A percentile compares a stretch with the other conserved stretches of the same genome.
Evolutionary conservation across 1,284 basidiomycete genomes (phyloP).

Genomic region (Sporisorium exsertum): DNA sequence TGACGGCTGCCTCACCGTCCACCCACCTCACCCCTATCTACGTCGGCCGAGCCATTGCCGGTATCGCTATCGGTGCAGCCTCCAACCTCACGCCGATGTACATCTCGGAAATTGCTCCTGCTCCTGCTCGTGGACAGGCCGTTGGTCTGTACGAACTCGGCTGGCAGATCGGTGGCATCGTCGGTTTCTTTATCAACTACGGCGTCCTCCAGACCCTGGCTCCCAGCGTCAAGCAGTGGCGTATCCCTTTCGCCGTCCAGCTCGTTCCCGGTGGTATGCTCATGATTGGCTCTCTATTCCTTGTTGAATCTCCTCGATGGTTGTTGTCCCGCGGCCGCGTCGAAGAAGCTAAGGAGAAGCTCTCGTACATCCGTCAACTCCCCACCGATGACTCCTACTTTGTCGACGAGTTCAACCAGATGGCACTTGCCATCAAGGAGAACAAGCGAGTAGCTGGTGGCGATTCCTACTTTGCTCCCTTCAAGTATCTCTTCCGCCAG

Average conservation of each 20-base stretch:
- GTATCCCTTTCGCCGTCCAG: slow-evolving; percentile 74
- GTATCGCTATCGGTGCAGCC: slow-evolving; percentile 70
- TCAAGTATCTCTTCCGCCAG: slow-evolving; percentile 47
- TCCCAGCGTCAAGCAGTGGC: slow-evolving; percentile 70
- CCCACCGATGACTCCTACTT: slow-evolving; percentile 60
- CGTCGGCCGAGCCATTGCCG: slow-evolving; percentile 69
- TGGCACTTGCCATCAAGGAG: slow-evolving; percentile 16
- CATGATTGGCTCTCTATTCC: slow-evolving; percentile 70
- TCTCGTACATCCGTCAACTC: slow-evolving; percentile 59
- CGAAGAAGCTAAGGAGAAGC: slow-evolving; percentile 59
- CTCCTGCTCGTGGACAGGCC: slow-evolving; percentile 73
- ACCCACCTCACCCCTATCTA: slow-evolving; percentile 61
- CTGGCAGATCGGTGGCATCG: slow-evolving; percentile 70
- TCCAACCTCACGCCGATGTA: slow-evolving; percentile 68
- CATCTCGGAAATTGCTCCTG: slow-evolving; percentile 68
- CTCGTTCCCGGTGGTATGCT: slow-evolving; percentile 72
- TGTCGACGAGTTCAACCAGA: slow-evolving; percentile 42
- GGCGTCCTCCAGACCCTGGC: slow-evolving; percentile 71
- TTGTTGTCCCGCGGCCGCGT: slow-evolving; percentile 73
- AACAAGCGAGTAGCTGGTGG: slow-evolving; percentile 15
- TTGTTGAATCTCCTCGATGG: slow-evolving; percentile 77
- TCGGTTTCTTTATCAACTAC: slow-evolving; percentile 70
- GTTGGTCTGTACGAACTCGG: slow-evolving; percentile 73
- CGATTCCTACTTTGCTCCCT: slow-evolving; percentile 44
- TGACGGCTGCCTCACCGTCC: slow-evolving; percentile 40